A percentile compares a stretch with the other conserved stretches of the same genome.
These are phyloP conservation scores for Fagus crenata DNA, from an alignment of 306 rosid species.

Conservation along the genomic window DNA sequence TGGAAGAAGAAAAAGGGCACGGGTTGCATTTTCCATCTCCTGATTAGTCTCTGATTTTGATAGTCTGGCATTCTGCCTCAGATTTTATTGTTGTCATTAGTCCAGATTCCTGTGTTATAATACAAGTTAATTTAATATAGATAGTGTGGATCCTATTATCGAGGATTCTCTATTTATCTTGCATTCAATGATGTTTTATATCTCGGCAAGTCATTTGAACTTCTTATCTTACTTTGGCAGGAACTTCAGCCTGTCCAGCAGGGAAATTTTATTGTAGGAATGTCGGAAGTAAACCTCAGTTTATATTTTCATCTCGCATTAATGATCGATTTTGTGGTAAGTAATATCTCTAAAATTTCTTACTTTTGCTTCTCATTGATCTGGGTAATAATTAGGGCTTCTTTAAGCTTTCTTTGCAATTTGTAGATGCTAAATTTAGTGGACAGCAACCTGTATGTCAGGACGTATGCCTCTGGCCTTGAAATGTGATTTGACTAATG, in stretches of 20 bases:
- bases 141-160: neutral
- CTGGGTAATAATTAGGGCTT: slow-evolving; percentile 4
- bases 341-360: neutral
- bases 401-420: neutral
- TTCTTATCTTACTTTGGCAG: slow-evolving; percentile 45
- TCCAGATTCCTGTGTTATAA: no score
- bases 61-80: no score
- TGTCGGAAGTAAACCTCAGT: slow-evolving; percentile 77
- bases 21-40: no score
- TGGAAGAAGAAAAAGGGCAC: no score
- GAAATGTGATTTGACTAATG: slow-evolving; percentile 17
- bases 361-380: neutral
- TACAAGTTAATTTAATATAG: neutral
- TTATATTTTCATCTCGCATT: slow-evolving; percentile 75
- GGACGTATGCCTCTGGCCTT: neutral
- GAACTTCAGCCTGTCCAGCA: slow-evolving; percentile 83
- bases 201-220: slow-evolving; percentile 22
- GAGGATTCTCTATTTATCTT: neutral
- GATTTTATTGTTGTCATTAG: no score
- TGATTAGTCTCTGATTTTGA: no score
- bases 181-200: slow-evolving; percentile 9
- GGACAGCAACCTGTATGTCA: neutral
- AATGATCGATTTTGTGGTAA: slow-evolving; percentile 85
- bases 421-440: neutral
- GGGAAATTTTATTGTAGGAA: slow-evolving; percentile 80